phyloP scores from a whole-genome alignment of 2,329 filamentous ascomycete genomes.

The Periconia macrospinosa region DNA sequence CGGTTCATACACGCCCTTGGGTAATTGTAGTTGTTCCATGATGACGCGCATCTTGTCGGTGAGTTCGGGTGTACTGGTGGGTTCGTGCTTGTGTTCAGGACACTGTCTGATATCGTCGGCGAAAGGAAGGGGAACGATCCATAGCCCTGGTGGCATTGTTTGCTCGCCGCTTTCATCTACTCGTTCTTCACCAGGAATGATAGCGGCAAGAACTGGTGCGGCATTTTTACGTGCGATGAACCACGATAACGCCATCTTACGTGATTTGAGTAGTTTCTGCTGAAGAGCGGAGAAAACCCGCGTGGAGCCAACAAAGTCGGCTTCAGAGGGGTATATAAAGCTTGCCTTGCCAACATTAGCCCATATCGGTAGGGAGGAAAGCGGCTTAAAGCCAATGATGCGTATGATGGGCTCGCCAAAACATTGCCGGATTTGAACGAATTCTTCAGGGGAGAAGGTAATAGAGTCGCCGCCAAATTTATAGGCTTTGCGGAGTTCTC shows the following conservation, averaged over 20 bases:
- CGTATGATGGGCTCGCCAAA: slow-evolving; percentile 84
- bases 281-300: slow-evolving; percentile 90
- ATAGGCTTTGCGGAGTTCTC: slow-evolving; percentile 86
- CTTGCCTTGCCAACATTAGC: slow-evolving; percentile 82
- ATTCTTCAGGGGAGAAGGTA: slow-evolving; percentile 81
- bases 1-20: slow-evolving; percentile 82
- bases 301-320: slow-evolving; percentile 85
- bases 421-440: slow-evolving; percentile 68
- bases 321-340: slow-evolving; percentile 93
- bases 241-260: slow-evolving; percentile 88
- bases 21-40: slow-evolving; percentile 84
- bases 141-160: slow-evolving; percentile 78
- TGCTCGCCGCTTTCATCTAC: slow-evolving; percentile 67
- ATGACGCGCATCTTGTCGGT: slow-evolving; percentile 81
- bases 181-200: slow-evolving; percentile 73
- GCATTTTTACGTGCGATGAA: slow-evolving; percentile 82
- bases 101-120: slow-evolving; percentile 82
- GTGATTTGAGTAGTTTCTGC: slow-evolving; percentile 76
- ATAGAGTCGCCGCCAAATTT: slow-evolving; percentile 93
- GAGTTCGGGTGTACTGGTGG: slow-evolving; percentile 63
- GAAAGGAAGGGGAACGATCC: slow-evolving; percentile 85
- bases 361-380: slow-evolving; percentile 75
- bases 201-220: slow-evolving; percentile 75
- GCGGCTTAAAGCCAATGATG: slow-evolving; percentile 91
- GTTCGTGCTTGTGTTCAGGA: slow-evolving; percentile 61